These are phyloP conservation scores for Litsea cubeba DNA, from an alignment of 164 flowering plant genomes.

Conservation along the genomic window DNA sequence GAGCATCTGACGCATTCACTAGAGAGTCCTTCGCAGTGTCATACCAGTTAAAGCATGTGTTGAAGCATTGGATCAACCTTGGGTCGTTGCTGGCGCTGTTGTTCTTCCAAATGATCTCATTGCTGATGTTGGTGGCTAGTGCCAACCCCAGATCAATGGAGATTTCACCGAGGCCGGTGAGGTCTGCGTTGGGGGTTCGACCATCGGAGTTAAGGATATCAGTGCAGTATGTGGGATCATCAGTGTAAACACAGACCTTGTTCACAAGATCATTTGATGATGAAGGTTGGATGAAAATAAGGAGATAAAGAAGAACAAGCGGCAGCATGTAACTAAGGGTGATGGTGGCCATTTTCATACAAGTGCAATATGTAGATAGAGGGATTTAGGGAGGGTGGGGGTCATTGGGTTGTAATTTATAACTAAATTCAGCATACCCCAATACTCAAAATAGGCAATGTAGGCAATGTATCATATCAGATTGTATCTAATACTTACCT, in stretches of 20 bases:
- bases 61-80: neutral
- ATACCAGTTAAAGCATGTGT: neutral
- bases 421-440: no score
- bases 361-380: no score
- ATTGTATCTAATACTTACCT: no score
- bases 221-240: neutral
- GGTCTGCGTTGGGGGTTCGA: neutral
- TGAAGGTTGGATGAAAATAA: neutral
- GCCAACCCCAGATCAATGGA: neutral
- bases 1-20: neutral
- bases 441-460: no score
- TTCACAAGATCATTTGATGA: neutral
- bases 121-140: neutral
- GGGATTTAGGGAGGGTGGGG: neutral
- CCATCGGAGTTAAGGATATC: neutral
- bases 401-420: neutral
- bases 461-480: no score
- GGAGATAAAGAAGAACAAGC: neutral
- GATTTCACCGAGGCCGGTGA: neutral
- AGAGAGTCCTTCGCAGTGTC: neutral
- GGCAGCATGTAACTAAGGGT: neutral
- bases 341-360: neutral
- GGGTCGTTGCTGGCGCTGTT: neutral
- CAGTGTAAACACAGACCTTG: neutral
- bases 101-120: neutral